These are phyloP conservation scores for Aspergillus cejpii DNA, from an alignment of 2,329 filamentous ascomycete species.

Conservation along the genomic window DNA sequence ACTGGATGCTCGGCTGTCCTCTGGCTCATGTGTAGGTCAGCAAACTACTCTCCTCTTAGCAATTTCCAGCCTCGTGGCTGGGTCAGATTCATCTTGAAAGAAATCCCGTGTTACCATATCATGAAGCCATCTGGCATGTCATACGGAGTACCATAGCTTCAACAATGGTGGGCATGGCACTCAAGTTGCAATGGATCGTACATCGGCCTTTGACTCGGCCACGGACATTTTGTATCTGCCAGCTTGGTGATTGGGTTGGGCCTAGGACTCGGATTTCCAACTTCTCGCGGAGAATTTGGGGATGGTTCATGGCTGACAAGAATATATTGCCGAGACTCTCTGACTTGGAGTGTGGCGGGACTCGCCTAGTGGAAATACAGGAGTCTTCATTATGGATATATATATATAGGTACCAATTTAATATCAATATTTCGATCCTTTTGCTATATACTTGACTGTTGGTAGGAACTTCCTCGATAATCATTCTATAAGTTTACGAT, in stretches of 20 bases:
- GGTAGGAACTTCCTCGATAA: no score
- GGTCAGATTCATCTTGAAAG: constrained; percentile 18
- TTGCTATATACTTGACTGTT: no score
- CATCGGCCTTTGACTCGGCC: constrained; percentile 7
- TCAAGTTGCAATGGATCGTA: background rate
- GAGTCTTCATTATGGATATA: constrained; percentile 15
- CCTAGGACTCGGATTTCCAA: constrained; percentile 23
- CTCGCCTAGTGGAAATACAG: constrained; percentile 14
- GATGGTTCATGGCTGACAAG: constrained; percentile 15
- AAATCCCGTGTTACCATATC: constrained; percentile 17
- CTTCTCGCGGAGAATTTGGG: constrained; percentile 20
- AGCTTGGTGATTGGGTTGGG: constrained; percentile 27
- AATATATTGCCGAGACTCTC: constrained; percentile 15
- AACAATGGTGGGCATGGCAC: background rate
- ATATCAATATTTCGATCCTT: no score
- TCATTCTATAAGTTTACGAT: no score
- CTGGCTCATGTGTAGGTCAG: constrained; percentile 22
- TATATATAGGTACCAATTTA: background rate
- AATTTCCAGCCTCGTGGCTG: constrained; percentile 3
- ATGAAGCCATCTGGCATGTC: background rate
- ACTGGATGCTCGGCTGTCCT: constrained; percentile 4
- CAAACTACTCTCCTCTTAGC: constrained; percentile 13
- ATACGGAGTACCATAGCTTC: no score
- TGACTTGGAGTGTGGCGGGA: constrained; percentile 34
- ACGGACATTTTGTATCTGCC: constrained; percentile 10